Evolutionary conservation across 257 asterid species (phyloP).

Genomic region (Mentha longifolia): DNA sequence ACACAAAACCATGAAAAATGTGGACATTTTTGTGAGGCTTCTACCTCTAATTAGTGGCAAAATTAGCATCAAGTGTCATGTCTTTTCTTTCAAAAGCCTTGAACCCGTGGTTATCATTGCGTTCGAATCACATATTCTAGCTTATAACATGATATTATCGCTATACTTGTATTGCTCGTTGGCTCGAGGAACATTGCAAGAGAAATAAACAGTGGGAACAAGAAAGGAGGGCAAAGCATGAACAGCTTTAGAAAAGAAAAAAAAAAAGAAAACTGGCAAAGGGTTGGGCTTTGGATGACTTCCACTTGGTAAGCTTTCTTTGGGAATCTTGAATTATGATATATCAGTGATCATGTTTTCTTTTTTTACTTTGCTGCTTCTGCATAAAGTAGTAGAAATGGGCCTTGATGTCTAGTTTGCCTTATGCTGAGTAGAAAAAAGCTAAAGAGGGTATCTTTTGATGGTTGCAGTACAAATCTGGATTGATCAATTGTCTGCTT

Average conservation of each 20-base stretch:
- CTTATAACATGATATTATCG: background rate
- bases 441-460: conserved; percentile 43
- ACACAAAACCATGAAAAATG: conserved; percentile 4
- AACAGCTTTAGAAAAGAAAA: conserved; percentile 33
- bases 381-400: conserved; percentile 33
- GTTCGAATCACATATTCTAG: background rate
- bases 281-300: conserved; percentile 44
- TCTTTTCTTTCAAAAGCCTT: background rate
- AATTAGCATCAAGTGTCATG: background rate
- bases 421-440: conserved; percentile 56
- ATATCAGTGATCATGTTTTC: conserved; percentile 31
- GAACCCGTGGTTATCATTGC: background rate
- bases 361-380: conserved; percentile 34
- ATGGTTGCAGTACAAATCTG: conserved; percentile 25
- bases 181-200: conserved; percentile 14
- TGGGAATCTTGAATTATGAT: conserved; percentile 39
- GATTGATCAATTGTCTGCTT: conserved; percentile 36
- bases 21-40: conserved; percentile 14
- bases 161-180: background rate
- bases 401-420: conserved; percentile 32
- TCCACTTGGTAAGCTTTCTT: conserved; percentile 34
- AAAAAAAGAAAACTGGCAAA: conserved; percentile 32
- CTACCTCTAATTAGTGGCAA: background rate
- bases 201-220: conserved; percentile 32
- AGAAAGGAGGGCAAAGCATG: conserved; percentile 19